These are phyloP conservation scores for Calonectria leucothoes DNA, from an alignment of 2,329 filamentous ascomycete genomes.

Conservation along the genomic window DNA sequence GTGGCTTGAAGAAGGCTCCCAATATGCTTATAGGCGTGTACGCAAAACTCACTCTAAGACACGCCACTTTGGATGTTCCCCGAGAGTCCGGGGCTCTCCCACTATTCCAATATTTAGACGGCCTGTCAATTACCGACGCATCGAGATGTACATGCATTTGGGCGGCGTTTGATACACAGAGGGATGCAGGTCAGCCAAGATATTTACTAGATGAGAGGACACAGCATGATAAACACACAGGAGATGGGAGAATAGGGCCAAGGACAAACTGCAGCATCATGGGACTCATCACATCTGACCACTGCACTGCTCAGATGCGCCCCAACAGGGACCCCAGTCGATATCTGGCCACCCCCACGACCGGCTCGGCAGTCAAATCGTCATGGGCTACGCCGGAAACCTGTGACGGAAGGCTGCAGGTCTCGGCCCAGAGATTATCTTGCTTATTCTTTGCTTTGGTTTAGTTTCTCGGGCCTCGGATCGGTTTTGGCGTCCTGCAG, in stretches of 20 bases:
- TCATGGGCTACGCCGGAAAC: neutral
- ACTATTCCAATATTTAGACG: neutral
- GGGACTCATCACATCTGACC: neutral
- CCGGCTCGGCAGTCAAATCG: slow-evolving; percentile 17
- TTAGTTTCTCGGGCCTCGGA: neutral
- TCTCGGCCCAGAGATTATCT: neutral
- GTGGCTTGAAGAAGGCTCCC: neutral
- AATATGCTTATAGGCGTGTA: neutral
- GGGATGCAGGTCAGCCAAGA: neutral
- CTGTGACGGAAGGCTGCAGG: neutral
- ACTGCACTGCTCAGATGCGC: neutral
- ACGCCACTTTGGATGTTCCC: neutral
- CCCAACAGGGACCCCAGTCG: slow-evolving; percentile 3
- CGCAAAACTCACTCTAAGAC: slow-evolving; percentile 2
- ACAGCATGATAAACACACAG: neutral
- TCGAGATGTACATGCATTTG: slow-evolving; percentile 30
- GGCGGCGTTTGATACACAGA: slow-evolving; percentile 20
- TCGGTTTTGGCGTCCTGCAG: slow-evolving; percentile 4
- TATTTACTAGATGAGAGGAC: neutral
- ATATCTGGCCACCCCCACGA: slow-evolving; percentile 15
- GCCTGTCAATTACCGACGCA: neutral
- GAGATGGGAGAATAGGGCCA: neutral
- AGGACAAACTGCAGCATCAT: neutral
- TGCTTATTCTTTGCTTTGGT: neutral
- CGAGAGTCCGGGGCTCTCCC: neutral